These are phyloP conservation scores for Diaporthe citriasiana DNA, from an alignment of 2,329 filamentous ascomycete species.

Conservation along the genomic window DNA sequence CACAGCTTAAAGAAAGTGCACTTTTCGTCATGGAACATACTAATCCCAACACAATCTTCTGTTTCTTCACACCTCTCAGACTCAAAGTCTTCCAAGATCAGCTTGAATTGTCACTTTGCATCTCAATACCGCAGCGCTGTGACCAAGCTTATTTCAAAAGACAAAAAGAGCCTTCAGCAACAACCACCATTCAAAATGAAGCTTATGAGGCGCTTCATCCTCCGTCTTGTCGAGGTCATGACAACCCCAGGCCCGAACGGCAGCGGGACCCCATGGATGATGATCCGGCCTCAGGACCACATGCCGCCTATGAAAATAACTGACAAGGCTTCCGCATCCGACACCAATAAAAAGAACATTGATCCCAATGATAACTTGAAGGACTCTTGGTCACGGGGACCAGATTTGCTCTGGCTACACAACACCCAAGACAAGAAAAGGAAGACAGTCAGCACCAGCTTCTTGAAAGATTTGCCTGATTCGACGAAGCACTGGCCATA, in stretches of 20 bases:
- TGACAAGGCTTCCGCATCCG: not conserved
- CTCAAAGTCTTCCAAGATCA: not conserved
- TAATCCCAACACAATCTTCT: not conserved
- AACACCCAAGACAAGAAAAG: not conserved
- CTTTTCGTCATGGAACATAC: too few relatives aligned
- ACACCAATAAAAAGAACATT: not conserved
- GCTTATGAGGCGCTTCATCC: not conserved
- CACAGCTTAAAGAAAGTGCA: not conserved
- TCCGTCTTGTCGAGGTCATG: not conserved
- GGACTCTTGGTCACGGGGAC: slow-evolving; percentile 6
- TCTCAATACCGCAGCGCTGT: not conserved
- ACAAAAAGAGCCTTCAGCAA: not conserved
- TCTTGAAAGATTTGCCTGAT: not conserved
- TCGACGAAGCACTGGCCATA: not conserved
- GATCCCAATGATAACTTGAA: slow-evolving; percentile 9
- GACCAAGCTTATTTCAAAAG: not conserved
- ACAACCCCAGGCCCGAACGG: not conserved
- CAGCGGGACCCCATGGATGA: not conserved
- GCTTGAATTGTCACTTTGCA: not conserved
- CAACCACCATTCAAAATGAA: not conserved
- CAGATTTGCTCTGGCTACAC: slow-evolving; percentile 1
- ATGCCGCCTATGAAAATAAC: not conserved
- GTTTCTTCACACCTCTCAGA: not conserved
- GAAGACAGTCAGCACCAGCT: not conserved
- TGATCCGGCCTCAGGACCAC: not conserved